These are phyloP conservation scores for Santalum album DNA, from an alignment of 164 flowering plant genomes.

Conservation along the genomic window DNA sequence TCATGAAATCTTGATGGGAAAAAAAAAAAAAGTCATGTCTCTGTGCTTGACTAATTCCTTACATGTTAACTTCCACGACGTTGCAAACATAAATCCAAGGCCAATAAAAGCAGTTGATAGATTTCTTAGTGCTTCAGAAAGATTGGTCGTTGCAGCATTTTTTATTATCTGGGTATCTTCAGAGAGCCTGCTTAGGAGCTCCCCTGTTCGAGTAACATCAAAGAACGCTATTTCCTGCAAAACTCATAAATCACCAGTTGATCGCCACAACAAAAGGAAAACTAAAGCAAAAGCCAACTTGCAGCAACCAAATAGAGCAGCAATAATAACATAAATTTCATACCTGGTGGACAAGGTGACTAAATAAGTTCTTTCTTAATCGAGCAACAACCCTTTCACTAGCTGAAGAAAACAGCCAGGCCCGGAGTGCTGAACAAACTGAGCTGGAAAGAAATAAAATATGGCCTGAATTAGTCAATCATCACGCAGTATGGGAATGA, in stretches of 20 bases:
- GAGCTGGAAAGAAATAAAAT: constrained; percentile 40
- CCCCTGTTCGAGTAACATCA: constrained; percentile 94
- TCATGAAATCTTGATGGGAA: constrained; percentile 4
- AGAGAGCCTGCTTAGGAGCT: constrained; percentile 90
- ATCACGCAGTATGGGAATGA: too few relatives aligned
- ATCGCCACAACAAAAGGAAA: background rate
- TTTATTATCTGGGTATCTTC: constrained; percentile 97
- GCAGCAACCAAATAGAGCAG: background rate
- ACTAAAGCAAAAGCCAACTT: background rate
- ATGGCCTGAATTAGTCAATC: background rate
- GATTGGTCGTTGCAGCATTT: constrained; percentile 95
- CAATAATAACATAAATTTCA: background rate
- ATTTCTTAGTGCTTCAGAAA: constrained; percentile 84
- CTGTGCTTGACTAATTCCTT: constrained; percentile 11
- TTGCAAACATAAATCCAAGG: constrained; percentile 78
- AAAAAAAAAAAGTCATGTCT: background rate
- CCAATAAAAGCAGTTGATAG: constrained; percentile 77
- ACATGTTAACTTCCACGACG: constrained; percentile 98
- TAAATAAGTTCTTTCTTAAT: constrained; percentile 67
- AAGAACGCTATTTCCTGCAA: constrained; percentile 77
- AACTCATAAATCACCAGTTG: constrained; percentile 4
- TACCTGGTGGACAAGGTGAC: constrained; percentile 81
- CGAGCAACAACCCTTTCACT: constrained; percentile 98
- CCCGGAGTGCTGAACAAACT: constrained; percentile 68
- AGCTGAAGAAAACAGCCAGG: constrained; percentile 91